phyloP scores from a whole-genome alignment of 1,139 yeast species.

The Candida tropicalis region DNA sequence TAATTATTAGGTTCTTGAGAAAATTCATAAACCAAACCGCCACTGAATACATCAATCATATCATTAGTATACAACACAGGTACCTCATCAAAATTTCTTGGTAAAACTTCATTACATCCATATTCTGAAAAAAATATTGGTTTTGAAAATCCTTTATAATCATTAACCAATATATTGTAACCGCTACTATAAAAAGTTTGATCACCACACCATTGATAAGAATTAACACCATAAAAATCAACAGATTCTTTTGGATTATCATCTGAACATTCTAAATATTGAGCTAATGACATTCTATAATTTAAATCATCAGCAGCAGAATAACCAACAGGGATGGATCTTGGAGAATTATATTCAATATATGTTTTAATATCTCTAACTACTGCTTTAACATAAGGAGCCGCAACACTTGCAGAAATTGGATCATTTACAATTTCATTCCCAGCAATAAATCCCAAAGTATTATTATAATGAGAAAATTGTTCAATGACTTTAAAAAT shows the following conservation, averaged over 20 bases:
- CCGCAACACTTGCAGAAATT: constrained; percentile 68
- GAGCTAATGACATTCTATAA: constrained; percentile 74
- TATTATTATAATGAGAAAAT: constrained; percentile 82
- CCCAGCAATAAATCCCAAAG: constrained; percentile 92
- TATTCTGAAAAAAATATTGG: constrained; percentile 92
- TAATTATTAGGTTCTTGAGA: constrained; percentile 87
- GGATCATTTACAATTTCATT: constrained; percentile 88
- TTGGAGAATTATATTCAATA: constrained; percentile 56
- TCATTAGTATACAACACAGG: constrained; percentile 66
- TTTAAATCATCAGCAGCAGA: constrained; percentile 90
- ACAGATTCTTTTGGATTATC: constrained; percentile 61
- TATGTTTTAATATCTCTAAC: constrained; percentile 80
- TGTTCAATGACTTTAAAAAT: constrained; percentile 81
- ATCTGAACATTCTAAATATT: constrained; percentile 76
- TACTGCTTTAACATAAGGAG: constrained; percentile 74
- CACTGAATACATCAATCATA: constrained; percentile 83
- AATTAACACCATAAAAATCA: constrained; percentile 93
- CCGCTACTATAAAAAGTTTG: constrained; percentile 85
- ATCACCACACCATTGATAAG: constrained; percentile 97
- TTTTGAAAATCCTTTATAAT: constrained; percentile 65
- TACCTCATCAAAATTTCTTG: constrained; percentile 82
- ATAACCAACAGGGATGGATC: constrained; percentile 88
- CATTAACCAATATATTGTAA: constrained; percentile 70
- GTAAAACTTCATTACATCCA: constrained; percentile 86
- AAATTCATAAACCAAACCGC: constrained; percentile 91